Conservation (phyloP, 2,329 filamentous ascomycete genomes). For the Elsinoe necatrix region DNA sequence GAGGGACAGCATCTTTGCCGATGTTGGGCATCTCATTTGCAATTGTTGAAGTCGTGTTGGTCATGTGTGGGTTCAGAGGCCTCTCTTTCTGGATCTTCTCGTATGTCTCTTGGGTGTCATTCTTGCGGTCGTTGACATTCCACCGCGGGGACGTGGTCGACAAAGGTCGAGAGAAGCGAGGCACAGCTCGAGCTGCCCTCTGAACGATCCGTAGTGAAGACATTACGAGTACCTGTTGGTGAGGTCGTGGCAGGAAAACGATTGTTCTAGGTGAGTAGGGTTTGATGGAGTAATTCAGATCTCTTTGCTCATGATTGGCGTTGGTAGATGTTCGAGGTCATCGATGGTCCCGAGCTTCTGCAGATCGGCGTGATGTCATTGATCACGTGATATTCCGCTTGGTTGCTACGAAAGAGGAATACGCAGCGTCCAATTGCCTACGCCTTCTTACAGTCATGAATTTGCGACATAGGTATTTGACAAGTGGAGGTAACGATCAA, state of each 20-base stretch:
- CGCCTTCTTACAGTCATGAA: too few relatives aligned
- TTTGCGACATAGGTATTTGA: too few relatives aligned
- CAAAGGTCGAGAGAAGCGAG: slow-evolving; percentile 32
- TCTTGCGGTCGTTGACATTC: slow-evolving; percentile 41
- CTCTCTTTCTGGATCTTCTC: slow-evolving; percentile 50
- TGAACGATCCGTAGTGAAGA: slow-evolving; percentile 37
- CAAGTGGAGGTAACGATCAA: too few relatives aligned
- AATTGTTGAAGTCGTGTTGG: slow-evolving; percentile 56
- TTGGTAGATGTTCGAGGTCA: not conserved
- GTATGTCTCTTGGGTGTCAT: slow-evolving; percentile 47
- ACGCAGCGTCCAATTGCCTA: too few relatives aligned
- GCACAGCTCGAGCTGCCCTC: slow-evolving; percentile 38
- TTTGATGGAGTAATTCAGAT: not conserved
- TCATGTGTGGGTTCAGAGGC: slow-evolving; percentile 52
- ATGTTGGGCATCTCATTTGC: slow-evolving; percentile 54
- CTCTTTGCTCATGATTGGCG: not conserved
- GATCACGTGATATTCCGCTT: not conserved
- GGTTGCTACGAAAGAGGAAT: not conserved
- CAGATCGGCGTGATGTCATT: not conserved
- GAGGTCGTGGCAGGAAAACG: not conserved
- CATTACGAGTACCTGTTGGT: slow-evolving; percentile 30
- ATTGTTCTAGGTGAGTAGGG: too few relatives aligned
- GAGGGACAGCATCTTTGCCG: slow-evolving; percentile 49
- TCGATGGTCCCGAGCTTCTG: not conserved
- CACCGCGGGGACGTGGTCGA: slow-evolving; percentile 31